Percentiles rank a stretch among this genome's conserved stretches.
These are phyloP conservation scores for Beverwykella pulmonaria DNA, from an alignment of 495 filamentous ascomycete genomes.

Conservation along the genomic window DNA sequence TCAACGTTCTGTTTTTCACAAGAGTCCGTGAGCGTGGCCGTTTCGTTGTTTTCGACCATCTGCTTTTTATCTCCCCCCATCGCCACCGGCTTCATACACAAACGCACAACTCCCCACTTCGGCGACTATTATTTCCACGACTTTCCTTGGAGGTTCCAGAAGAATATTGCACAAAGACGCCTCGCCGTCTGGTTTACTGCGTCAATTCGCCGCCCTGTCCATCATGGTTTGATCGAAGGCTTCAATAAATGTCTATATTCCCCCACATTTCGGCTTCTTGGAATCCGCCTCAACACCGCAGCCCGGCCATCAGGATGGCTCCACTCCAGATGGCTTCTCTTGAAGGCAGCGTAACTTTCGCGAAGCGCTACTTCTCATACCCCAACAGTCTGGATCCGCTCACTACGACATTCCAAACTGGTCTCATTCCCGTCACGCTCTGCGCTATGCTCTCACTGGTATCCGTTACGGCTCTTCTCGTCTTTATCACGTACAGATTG, in stretches of 20 bases:
- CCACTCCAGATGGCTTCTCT: constrained; percentile 10
- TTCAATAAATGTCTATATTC: not conserved
- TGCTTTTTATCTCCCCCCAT: not conserved
- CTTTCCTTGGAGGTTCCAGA: not conserved
- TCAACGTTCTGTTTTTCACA: not conserved
- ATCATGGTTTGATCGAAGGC: not conserved
- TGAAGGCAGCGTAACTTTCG: constrained; percentile 5
- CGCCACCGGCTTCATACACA: not conserved
- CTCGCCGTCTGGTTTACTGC: not conserved
- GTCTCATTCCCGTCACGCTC: constrained; percentile 42
- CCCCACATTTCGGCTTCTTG: not conserved
- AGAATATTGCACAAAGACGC: not conserved
- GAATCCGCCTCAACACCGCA: not conserved
- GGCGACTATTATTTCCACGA: not conserved
- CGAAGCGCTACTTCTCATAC: constrained; percentile 40
- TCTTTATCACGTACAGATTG: constrained; percentile 43
- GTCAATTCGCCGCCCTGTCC: constrained; percentile 6
- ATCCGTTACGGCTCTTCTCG: constrained; percentile 39
- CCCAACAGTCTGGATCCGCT: constrained; percentile 43
- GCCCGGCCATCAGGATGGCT: not conserved
- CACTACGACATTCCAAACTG: constrained; percentile 22
- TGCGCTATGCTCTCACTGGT: constrained; percentile 40
- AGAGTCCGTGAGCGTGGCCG: not conserved
- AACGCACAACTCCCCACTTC: constrained; percentile 1
- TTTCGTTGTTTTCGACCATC: not conserved